Percentiles rank a stretch among this genome's conserved stretches.
phyloP scores from a whole-genome alignment of 192 early-diverging fungal genomes.

The Cladochytrium replicatum region DNA sequence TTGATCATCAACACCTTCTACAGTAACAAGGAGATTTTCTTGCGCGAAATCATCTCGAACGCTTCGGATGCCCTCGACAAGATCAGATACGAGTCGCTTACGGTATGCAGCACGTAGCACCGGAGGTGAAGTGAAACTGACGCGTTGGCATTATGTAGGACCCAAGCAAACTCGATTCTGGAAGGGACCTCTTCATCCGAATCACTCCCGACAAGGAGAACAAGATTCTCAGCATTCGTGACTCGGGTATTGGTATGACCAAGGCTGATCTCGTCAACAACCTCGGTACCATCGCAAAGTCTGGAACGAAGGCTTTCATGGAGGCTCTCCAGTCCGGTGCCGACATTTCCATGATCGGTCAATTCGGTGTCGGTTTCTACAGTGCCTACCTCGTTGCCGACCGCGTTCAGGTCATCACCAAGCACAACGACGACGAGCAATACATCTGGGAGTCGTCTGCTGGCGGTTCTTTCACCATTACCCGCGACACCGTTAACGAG shows the following conservation, averaged over 20 bases:
- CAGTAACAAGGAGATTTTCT: conserved; percentile 82
- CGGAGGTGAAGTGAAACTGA: too few relatives aligned
- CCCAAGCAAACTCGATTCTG: conserved; percentile 83
- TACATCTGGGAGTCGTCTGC: conserved; percentile 93
- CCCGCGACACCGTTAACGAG: conserved; percentile 84
- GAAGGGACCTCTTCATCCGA: conserved; percentile 90
- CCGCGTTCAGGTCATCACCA: conserved; percentile 89
- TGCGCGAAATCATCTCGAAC: conserved; percentile 97
- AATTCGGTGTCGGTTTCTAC: conserved; percentile 99
- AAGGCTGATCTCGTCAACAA: conserved; percentile 94
- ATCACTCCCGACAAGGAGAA: conserved; percentile 79
- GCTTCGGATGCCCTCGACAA: conserved; percentile 95
- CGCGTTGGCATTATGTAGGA: too few relatives aligned
- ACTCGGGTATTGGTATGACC: conserved; percentile 87
- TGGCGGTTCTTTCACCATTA: conserved; percentile 83
- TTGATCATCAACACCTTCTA: conserved; percentile 99
- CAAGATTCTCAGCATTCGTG: conserved; percentile 83
- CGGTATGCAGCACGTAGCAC: too few relatives aligned
- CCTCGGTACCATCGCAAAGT: conserved; percentile 99
- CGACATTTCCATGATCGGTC: conserved; percentile 99
- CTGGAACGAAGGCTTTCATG: conserved; percentile 99
- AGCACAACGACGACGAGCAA: conserved; percentile 95
- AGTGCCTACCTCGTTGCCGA: conserved; percentile 99
- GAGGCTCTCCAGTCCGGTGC: conserved; percentile 91
- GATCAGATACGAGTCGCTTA: conserved; percentile 95